A percentile compares a stretch with the other conserved stretches of the same genome.
These are phyloP conservation scores for Daldinia eschscholtzii DNA, from an alignment of 2,329 filamentous ascomycete species.

Conservation along the genomic window DNA sequence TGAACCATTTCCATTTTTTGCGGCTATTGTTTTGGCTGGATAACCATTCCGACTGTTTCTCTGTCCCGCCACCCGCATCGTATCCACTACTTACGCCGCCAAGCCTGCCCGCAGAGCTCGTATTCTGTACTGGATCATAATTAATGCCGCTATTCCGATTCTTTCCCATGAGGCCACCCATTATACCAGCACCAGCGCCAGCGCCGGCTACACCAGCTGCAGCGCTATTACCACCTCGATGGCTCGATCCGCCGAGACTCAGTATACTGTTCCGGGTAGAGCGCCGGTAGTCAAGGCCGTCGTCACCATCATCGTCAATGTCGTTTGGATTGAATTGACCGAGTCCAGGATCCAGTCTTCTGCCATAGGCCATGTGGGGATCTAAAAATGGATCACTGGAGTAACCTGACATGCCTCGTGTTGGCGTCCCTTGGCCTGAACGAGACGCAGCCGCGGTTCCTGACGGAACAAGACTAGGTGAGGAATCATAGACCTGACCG, in stretches of 20 bases:
- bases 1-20: constrained; percentile 77
- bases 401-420: constrained; percentile 66
- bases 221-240: constrained; percentile 56
- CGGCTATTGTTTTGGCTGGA: constrained; percentile 68
- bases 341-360: constrained; percentile 63
- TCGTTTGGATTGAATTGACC: constrained; percentile 80
- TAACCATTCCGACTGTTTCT: constrained; percentile 75
- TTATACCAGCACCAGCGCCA: constrained; percentile 57
- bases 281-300: constrained; percentile 74
- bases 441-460: constrained; percentile 51
- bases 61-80: constrained; percentile 56
- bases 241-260: constrained; percentile 65
- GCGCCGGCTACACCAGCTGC: constrained; percentile 62
- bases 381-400: constrained; percentile 76
- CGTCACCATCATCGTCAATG: constrained; percentile 89
- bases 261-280: constrained; percentile 70
- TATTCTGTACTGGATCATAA: constrained; percentile 68
- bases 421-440: constrained; percentile 58
- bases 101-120: constrained; percentile 49
- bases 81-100: constrained; percentile 53
- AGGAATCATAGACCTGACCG: constrained; percentile 54
- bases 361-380: constrained; percentile 59
- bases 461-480: constrained; percentile 59
- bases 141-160: constrained; percentile 57
- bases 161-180: constrained; percentile 57